These are phyloP conservation scores for Kwoniella dendrophila DNA, from an alignment of 768 basidiomycete genomes.

Conservation along the genomic window DNA sequence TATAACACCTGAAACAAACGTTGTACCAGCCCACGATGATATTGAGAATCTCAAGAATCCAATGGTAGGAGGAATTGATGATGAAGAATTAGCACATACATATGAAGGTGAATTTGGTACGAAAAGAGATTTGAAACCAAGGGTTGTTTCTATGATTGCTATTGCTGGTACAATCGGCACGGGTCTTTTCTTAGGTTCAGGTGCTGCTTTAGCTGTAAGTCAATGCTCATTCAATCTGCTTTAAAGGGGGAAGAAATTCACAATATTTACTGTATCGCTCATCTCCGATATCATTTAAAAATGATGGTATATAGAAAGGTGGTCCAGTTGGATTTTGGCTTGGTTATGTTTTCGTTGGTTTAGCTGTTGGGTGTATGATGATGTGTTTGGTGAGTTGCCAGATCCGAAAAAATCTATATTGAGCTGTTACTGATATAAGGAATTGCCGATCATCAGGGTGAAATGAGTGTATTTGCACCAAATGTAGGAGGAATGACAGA, in stretches of 20 bases:
- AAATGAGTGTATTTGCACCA: slow-evolving; percentile 14
- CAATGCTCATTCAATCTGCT: not conserved
- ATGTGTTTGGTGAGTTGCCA: slow-evolving; percentile 4
- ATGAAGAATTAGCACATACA: not conserved
- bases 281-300: too few species aligned
- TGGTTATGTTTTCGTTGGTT: slow-evolving; percentile 27
- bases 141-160: slow-evolving; percentile 16
- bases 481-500: slow-evolving; percentile 18
- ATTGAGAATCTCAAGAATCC: not conserved
- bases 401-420: slow-evolving; percentile 10
- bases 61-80: not conserved
- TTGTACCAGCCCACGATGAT: not conserved
- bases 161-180: slow-evolving; percentile 25
- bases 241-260: not conserved
- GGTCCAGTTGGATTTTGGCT: slow-evolving; percentile 34
- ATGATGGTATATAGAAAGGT: too few species aligned
- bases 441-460: slow-evolving; percentile 5
- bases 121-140: slow-evolving; percentile 18
- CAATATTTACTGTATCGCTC: not conserved
- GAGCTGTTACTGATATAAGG: not conserved
- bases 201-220: slow-evolving; percentile 24
- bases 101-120: slow-evolving; percentile 1
- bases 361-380: slow-evolving; percentile 23
- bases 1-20: not conserved
- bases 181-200: slow-evolving; percentile 24